A percentile compares a stretch with the other conserved stretches of the same genome.
Conservation (phyloP, 108 stramenopile genomes). For the Pseudonitzschia multistriata region DNA sequence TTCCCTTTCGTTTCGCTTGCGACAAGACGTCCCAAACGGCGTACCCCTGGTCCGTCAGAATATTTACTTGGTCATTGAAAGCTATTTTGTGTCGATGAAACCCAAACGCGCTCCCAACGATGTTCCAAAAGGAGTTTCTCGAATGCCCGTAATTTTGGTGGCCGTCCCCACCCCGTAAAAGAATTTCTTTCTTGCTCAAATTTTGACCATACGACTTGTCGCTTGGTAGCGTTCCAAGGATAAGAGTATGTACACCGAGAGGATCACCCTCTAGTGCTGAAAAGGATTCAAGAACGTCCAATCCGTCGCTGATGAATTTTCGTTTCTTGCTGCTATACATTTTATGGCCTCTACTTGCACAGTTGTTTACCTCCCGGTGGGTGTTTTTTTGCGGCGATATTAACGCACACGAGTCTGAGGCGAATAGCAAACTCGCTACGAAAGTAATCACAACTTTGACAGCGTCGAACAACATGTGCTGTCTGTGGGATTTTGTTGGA, state of each 20-base stretch:
- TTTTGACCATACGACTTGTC: background rate
- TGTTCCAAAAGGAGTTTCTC: background rate
- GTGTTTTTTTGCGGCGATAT: background rate
- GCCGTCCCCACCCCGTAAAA: background rate
- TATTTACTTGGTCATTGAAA: background rate
- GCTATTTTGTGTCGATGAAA: background rate
- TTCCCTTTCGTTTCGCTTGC: background rate
- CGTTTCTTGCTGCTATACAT: background rate
- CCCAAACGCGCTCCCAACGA: conserved; percentile 4
- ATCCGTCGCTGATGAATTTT: conserved; percentile 1
- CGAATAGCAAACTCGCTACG: background rate
- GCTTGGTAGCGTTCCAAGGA: conserved; percentile 1
- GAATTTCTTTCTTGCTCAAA: background rate
- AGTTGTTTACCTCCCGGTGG: background rate
- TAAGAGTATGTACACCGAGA: background rate
- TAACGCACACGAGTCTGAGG: background rate
- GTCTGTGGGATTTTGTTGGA: too few relatives aligned
- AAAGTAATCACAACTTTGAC: too few relatives aligned
- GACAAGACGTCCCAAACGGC: conserved; percentile 3
- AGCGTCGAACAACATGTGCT: too few relatives aligned
- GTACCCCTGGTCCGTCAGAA: background rate
- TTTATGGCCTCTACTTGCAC: background rate
- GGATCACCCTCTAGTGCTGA: background rate
- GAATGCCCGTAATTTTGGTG: conserved; percentile 1
- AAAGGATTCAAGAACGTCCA: background rate